Conservation (phyloP, 805 yeast genomes). For the Danielozyma ontarioensis region DNA sequence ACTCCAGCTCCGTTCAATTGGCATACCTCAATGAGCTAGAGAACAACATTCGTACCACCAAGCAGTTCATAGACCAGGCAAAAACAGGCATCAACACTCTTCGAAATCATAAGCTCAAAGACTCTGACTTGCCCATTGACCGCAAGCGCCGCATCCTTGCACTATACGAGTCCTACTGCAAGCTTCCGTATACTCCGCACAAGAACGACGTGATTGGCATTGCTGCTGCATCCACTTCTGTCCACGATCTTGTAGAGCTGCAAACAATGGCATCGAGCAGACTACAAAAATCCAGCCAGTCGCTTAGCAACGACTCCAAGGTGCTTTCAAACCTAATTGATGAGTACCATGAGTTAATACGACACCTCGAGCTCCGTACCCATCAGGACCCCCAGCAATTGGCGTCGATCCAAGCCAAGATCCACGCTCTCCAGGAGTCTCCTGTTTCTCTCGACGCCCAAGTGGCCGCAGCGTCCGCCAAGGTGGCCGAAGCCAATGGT, state of each 20-base stretch:
- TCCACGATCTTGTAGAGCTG: constrained; percentile 8
- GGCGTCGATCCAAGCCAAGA: constrained; percentile 4
- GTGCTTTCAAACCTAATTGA: constrained; percentile 1
- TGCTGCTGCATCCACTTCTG: constrained; percentile 11
- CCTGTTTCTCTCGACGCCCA: constrained; percentile 3
- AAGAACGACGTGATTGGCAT: constrained; percentile 17
- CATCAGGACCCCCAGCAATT: constrained; percentile 6
- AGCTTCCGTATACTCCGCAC: constrained; percentile 10
- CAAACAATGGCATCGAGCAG: constrained; percentile 5
- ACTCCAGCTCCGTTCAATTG: constrained; percentile 4
- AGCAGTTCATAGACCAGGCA: constrained; percentile 9
- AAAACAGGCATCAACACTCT: constrained; percentile 7
- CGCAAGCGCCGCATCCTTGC: constrained; percentile 6
- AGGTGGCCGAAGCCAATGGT: neutral
- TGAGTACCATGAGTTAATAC: constrained; percentile 7
- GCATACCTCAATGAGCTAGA: constrained; percentile 7
- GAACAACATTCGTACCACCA: constrained; percentile 10
- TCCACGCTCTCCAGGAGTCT: neutral
- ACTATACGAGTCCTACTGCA: constrained; percentile 7
- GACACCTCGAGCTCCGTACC: constrained; percentile 2
- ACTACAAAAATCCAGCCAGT: constrained; percentile 1
- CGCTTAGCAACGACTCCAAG: neutral
- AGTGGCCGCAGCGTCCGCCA: neutral
- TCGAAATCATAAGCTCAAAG: constrained; percentile 2
- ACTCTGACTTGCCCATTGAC: neutral